Conservation (phyloP, 1,139 yeast genomes). For the Entelexis paramagnoliae region DNA sequence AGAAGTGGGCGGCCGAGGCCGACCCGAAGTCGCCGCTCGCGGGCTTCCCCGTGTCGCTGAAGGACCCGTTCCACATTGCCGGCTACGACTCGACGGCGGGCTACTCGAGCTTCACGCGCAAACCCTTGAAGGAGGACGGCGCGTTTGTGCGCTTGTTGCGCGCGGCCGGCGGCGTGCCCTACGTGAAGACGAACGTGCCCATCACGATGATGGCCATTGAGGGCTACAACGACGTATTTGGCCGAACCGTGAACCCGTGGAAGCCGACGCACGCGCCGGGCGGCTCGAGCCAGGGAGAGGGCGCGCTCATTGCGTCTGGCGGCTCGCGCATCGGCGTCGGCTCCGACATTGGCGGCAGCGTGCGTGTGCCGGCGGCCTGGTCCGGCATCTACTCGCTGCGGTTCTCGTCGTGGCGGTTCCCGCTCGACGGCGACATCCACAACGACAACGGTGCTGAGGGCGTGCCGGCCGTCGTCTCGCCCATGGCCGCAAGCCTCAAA, state of each 20-base stretch:
- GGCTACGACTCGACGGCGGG: constrained; percentile 48
- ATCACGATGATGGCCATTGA: constrained; percentile 40
- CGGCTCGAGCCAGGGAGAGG: constrained; percentile 45
- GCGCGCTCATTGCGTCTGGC: constrained; percentile 41
- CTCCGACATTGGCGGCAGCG: constrained; percentile 51
- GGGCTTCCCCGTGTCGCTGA: constrained; percentile 57
- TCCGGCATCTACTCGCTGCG: constrained; percentile 41
- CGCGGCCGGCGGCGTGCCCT: constrained; percentile 41
- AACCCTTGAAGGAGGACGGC: constrained; percentile 32
- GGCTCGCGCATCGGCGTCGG: constrained; percentile 45
- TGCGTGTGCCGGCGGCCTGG: constrained; percentile 43
- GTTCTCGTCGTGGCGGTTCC: constrained; percentile 44
- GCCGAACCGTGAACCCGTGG: constrained; percentile 38
- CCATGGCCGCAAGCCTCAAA: constrained; percentile 47
- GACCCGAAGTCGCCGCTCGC: constrained; percentile 46
- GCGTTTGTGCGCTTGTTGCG: constrained; percentile 33
- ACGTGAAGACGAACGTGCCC: constrained; percentile 43
- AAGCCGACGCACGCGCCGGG: constrained; percentile 37
- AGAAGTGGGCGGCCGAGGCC: constrained; percentile 28
- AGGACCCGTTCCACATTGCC: constrained; percentile 40
- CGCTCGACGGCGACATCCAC: constrained; percentile 32
- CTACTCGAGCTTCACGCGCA: constrained; percentile 36
- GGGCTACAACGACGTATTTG: constrained; percentile 39
- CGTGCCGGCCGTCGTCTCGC: constrained; percentile 48
- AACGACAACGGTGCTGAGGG: constrained; percentile 40